A percentile compares a stretch with the other conserved stretches of the same genome.
Conservation (phyloP, 2,329 filamentous ascomycete species). For the Pezicula carpinea region DNA sequence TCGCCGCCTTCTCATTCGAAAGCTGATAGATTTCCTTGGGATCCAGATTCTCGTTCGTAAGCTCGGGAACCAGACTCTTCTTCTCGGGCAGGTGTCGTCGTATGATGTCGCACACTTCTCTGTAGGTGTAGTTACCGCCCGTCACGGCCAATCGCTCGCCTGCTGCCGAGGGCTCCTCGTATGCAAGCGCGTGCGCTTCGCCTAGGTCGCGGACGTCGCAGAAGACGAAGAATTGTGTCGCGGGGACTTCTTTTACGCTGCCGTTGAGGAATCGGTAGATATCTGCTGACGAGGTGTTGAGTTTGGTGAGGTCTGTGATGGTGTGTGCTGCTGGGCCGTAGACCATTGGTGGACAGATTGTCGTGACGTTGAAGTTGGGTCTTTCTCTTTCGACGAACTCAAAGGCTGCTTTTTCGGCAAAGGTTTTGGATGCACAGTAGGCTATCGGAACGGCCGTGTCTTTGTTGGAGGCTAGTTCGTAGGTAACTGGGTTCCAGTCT, state of each 20-base stretch:
- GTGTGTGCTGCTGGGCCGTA: slow-evolving; percentile 58
- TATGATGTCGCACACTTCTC: slow-evolving; percentile 51
- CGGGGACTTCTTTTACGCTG: slow-evolving; percentile 46
- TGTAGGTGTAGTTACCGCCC: slow-evolving; percentile 54
- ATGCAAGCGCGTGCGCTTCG: slow-evolving; percentile 52
- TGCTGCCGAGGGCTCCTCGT: slow-evolving; percentile 49
- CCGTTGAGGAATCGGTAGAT: slow-evolving; percentile 64
- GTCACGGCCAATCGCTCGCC: slow-evolving; percentile 59
- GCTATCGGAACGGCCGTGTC: slow-evolving; percentile 10
- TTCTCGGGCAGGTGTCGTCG: slow-evolving; percentile 48
- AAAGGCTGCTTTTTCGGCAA: slow-evolving; percentile 64
- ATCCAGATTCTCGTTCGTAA: slow-evolving; percentile 4
- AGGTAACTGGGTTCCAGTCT: slow-evolving; percentile 49
- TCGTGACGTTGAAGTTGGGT: slow-evolving; percentile 53
- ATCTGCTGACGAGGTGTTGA: slow-evolving; percentile 70
- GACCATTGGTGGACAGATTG: slow-evolving; percentile 56
- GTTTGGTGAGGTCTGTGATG: slow-evolving; percentile 50
- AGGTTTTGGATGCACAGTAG: slow-evolving; percentile 45
- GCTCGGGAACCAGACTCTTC: slow-evolving; percentile 39
- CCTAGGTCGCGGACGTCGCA: slow-evolving; percentile 59
- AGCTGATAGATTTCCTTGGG: slow-evolving; percentile 15
- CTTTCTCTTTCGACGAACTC: slow-evolving; percentile 47
- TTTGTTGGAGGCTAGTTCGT: slow-evolving; percentile 33
- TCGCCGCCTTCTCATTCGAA: slow-evolving; percentile 18
- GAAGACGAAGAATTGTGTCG: slow-evolving; percentile 43